Percentiles rank a stretch among this genome's conserved stretches.
phyloP scores from a whole-genome alignment of 495 filamentous ascomycete species.

The Bathelium albidoporum region DNA sequence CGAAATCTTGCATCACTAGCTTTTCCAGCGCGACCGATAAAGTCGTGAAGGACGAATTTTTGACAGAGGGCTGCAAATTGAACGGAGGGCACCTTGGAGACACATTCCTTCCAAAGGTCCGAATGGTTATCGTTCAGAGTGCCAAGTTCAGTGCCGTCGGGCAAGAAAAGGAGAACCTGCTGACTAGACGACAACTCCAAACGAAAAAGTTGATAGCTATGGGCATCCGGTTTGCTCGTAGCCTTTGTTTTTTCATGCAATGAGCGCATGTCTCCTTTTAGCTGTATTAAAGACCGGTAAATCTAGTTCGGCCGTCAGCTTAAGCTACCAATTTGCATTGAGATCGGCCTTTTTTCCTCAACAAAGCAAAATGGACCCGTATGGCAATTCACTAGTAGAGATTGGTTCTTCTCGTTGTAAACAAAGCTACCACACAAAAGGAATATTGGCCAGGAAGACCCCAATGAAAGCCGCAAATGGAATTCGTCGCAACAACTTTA shows the following conservation, averaged over 20 bases:
- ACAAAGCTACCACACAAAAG: no score
- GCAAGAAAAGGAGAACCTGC: slow-evolving; percentile 7
- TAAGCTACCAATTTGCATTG: background rate
- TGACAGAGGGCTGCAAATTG: background rate
- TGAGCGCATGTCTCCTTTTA: slow-evolving; percentile 9
- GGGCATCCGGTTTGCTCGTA: background rate
- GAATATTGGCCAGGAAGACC: no score
- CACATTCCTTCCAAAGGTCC: background rate
- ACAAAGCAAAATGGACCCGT: no score
- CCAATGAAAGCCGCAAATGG: no score
- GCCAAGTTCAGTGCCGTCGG: slow-evolving; percentile 8
- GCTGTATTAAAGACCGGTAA: slow-evolving; percentile 7
- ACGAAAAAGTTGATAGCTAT: background rate
- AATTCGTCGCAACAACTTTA: no score
- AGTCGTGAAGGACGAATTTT: slow-evolving; percentile 1
- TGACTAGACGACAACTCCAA: background rate
- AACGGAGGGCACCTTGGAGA: background rate
- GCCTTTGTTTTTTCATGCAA: background rate
- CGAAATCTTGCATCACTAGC: slow-evolving; percentile 12
- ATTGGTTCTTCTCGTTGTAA: no score
- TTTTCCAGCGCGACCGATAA: slow-evolving; percentile 10
- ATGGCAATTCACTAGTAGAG: no score
- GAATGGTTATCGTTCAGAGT: slow-evolving; percentile 9
- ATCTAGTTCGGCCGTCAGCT: slow-evolving; percentile 5
- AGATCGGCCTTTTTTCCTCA: background rate